Evolutionary conservation across 225 moss, liverwort and hornwort species (phyloP), one percentile per base, ranked within the genome.

Genomic region (Takakia lepidozioides): DNA sequence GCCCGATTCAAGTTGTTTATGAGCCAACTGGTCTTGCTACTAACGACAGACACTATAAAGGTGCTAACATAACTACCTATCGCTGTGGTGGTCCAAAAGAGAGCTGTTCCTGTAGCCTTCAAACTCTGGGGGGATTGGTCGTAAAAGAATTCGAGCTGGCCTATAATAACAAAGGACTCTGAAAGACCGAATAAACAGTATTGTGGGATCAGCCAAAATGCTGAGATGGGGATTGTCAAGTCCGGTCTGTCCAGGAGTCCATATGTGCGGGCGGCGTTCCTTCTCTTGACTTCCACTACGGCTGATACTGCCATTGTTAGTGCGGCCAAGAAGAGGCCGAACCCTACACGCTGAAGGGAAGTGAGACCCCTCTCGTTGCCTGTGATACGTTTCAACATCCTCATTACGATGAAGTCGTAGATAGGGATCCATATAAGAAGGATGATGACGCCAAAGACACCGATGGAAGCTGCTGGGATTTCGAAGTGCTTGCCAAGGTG

Each of bases 141-240:
- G 22, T 86, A 86, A 56, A 72, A 86, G 36, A 86, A 76, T 38
- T 86, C 82, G 8, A 67, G 49, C 49, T 78, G 68, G n/a, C 86
- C 86, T 25, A 82, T 62, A 29, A 73, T 56, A 29, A 44, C 38
- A 27, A 86, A 76, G 17, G 61, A 51, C 29, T 62, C 66, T 23
- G 69, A 65, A 0, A 82, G 36, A 29, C 86, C 86, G 6, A 42
- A 48, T 1, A 75, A 27, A 22, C 75, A 58, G 43, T 56, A 49
- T 39, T 82, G 82, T 2, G 86, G 86, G 17, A 70, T 51, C 7
- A 86, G 42, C 72, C 69, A 78, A 40, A 79, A 73, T 7, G 54
- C 82, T 19, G 82, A 82, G 25, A 82, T 36, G 17, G 78, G 86
- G 24, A 86, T 46, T 8, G 36, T 54, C 3, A 49, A 47, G 23